These are phyloP conservation scores for Aspergillus thermomutatus DNA, from an alignment of 2,329 filamentous ascomycete species.

Conservation along the genomic window DNA sequence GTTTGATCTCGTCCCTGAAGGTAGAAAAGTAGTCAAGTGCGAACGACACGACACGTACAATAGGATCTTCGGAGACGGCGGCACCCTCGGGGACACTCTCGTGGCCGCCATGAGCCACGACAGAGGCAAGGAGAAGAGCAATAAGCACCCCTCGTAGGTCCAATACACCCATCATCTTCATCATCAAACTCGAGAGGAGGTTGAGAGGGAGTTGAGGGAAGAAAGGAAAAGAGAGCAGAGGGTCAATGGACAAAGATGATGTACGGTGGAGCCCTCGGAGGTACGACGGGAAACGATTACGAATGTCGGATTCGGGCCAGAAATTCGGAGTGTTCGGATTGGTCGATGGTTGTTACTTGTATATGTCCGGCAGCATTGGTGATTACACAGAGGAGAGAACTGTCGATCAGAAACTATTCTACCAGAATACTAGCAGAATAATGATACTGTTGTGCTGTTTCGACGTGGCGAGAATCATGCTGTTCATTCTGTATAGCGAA, in stretches of 20 bases:
- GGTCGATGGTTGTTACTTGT: neutral
- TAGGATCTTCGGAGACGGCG: constrained; percentile 67
- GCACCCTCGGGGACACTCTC: constrained; percentile 64
- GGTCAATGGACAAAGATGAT: neutral
- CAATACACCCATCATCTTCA: constrained; percentile 6
- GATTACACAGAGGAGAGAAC: neutral
- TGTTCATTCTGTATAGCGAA: neutral
- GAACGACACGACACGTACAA: constrained; percentile 52
- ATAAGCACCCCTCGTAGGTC: constrained; percentile 20
- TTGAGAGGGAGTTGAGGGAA: neutral
- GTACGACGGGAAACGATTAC: neutral
- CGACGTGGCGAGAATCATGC: neutral
- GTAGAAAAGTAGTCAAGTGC: neutral
- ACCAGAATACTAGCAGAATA: neutral
- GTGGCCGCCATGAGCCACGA: constrained; percentile 52
- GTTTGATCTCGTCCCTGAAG: neutral
- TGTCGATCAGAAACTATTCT: neutral
- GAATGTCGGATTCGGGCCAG: constrained; percentile 3
- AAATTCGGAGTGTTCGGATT: constrained; percentile 9
- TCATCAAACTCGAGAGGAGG: neutral
- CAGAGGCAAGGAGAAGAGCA: constrained; percentile 26
- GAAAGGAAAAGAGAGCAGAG: constrained; percentile 8
- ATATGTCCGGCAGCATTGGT: neutral
- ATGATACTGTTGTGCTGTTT: neutral
- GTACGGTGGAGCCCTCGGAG: neutral